These are phyloP conservation scores for Tetragonia tetragonoides DNA, from an alignment of 148 eudicot species.

Conservation along the genomic window DNA sequence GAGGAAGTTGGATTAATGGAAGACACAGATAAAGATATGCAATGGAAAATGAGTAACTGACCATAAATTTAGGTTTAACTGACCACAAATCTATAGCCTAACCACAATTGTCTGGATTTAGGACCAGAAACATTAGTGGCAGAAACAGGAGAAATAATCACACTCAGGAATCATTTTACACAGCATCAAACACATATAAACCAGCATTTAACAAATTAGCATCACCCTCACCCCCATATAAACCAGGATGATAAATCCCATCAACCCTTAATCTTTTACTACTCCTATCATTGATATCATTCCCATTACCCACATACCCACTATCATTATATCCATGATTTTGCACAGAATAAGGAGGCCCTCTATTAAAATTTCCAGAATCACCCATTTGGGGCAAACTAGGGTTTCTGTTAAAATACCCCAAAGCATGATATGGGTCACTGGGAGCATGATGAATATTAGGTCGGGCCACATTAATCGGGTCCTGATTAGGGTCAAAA, in stretches of 20 bases:
- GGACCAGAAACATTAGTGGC: too few relatives aligned
- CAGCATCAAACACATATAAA: too few relatives aligned
- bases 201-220: conserved; percentile 17
- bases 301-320: conserved; percentile 14
- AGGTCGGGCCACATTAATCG: conserved; percentile 27
- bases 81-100: too few relatives aligned
- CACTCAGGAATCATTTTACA: too few relatives aligned
- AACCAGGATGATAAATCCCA: conserved; percentile 29
- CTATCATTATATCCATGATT: conserved; percentile 30
- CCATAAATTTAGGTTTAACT: too few relatives aligned
- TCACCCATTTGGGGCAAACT: conserved; percentile 22
- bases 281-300: conserved; percentile 27
- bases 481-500: conserved; percentile 22
- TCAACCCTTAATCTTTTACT: conserved; percentile 65
- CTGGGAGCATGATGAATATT: conserved; percentile 8
- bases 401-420: conserved; percentile 37
- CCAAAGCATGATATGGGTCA: conserved; percentile 34
- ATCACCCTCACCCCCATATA: conserved; percentile 21
- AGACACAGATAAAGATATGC: too few relatives aligned
- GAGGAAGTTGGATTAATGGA: too few relatives aligned
- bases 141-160: too few relatives aligned
- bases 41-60: too few relatives aligned
- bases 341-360: conserved; percentile 13
- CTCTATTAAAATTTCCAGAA: conserved; percentile 18
- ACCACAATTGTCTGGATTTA: too few relatives aligned